phyloP scores from a whole-genome alignment of 805 yeast genomes.

The Wickerhamomyces canadensis region DNA sequence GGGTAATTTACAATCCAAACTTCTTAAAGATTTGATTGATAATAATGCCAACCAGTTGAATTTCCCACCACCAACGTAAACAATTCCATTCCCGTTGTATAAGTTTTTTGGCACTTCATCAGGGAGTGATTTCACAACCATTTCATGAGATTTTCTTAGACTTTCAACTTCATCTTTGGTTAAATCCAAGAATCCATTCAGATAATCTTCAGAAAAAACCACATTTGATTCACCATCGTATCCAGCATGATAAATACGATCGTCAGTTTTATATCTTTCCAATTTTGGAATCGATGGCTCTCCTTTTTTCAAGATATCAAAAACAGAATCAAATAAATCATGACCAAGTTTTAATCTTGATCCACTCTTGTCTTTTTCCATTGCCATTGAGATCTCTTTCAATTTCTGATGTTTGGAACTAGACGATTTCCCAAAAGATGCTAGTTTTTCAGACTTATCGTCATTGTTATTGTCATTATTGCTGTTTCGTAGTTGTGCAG shows the following conservation, averaged over 20 bases:
- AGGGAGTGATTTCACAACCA: constrained; percentile 43
- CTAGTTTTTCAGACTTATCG: background rate
- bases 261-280: constrained; percentile 37
- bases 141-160: constrained; percentile 42
- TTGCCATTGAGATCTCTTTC: constrained; percentile 18
- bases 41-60: constrained; percentile 51
- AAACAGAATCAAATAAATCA: constrained; percentile 37
- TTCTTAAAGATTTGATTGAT: constrained; percentile 43
- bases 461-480: constrained; percentile 1
- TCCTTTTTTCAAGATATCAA: constrained; percentile 35
- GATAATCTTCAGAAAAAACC: constrained; percentile 47
- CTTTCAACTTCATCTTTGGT: constrained; percentile 35
- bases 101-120: constrained; percentile 38
- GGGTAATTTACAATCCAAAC: constrained; percentile 49
- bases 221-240: constrained; percentile 37
- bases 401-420: constrained; percentile 11
- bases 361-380: constrained; percentile 28
- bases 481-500: constrained; percentile 9
- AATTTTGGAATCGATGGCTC: constrained; percentile 41
- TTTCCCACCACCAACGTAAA: constrained; percentile 59
- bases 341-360: constrained; percentile 32
- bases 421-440: constrained; percentile 3
- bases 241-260: constrained; percentile 50
- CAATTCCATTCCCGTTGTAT: constrained; percentile 53
- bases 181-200: constrained; percentile 44